Percentiles rank a stretch among this genome's conserved stretches.
These are phyloP conservation scores for Senna tora DNA, from an alignment of 306 rosid genomes.

Conservation along the genomic window DNA sequence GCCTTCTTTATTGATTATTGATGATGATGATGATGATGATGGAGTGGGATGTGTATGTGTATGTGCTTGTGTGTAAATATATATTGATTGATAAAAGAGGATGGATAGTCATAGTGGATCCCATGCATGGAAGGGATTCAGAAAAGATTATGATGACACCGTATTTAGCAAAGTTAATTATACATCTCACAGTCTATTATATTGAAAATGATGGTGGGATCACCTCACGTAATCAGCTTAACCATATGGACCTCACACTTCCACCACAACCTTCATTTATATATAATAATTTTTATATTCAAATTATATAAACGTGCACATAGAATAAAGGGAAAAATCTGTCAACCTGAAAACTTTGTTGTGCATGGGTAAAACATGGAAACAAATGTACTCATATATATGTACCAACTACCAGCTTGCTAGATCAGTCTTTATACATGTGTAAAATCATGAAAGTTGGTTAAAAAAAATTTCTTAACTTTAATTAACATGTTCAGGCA, in stretches of 20 bases:
- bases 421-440: neutral
- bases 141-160: constrained; percentile 33
- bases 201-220: constrained; percentile 40
- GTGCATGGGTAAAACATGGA: constrained; percentile 1
- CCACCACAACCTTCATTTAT: constrained; percentile 34
- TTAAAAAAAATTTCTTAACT: neutral
- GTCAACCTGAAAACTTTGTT: constrained; percentile 23
- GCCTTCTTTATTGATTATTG: constrained; percentile 62
- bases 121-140: constrained; percentile 54
- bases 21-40: constrained; percentile 29
- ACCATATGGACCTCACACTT: constrained; percentile 27
- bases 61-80: neutral
- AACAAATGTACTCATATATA: neutral
- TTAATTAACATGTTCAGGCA: too few species aligned
- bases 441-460: neutral
- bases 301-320: constrained; percentile 26
- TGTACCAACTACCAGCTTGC: neutral
- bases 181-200: constrained; percentile 44
- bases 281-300: too few species aligned
- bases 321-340: neutral
- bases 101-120: constrained; percentile 59
- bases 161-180: constrained; percentile 35
- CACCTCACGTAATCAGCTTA: constrained; percentile 48
- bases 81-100: constrained; percentile 46
- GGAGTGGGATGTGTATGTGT: constrained; percentile 34